phyloP scores from a whole-genome alignment of 345 rosid genomes.

The Erucastrum elatum region DNA sequence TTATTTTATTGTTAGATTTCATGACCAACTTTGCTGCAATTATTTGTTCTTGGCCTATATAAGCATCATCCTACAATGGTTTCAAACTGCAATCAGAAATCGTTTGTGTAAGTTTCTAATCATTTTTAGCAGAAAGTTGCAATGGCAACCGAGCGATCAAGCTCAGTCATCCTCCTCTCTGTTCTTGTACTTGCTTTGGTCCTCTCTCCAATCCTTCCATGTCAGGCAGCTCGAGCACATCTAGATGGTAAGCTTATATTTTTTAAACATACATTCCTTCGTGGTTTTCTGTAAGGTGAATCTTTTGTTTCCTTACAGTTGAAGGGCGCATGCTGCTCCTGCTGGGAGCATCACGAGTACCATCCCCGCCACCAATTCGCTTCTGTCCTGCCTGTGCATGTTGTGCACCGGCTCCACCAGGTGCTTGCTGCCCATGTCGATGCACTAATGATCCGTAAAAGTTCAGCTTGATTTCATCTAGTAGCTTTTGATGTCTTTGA shows the following conservation, averaged over 20 bases:
- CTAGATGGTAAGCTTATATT: conserved; percentile 13
- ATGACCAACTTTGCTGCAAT: conserved; percentile 2
- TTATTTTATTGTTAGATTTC: conserved; percentile 11
- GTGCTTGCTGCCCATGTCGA: conserved; percentile 29
- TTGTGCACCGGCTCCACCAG: conserved; percentile 32
- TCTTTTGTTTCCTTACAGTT: not conserved
- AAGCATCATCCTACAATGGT: not conserved
- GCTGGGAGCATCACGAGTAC: not conserved
- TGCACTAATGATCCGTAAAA: not conserved
- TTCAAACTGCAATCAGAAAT: conserved; percentile 3
- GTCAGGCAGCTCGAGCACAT: conserved; percentile 26
- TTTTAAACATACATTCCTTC: not conserved
- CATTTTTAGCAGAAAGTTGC: not conserved
- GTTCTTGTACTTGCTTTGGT: conserved; percentile 23
- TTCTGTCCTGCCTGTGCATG: conserved; percentile 29
- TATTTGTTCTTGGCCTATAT: conserved; percentile 9
- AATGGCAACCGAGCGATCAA: conserved; percentile 21
- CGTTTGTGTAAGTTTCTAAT: not conserved
- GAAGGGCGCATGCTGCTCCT: conserved; percentile 20
- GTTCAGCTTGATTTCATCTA: not conserved
- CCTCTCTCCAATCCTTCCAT: conserved; percentile 14
- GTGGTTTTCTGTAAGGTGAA: not conserved
- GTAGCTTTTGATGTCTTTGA: not conserved
- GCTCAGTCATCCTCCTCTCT: conserved; percentile 16
- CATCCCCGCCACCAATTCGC: not conserved